Conservation (phyloP, 345 rosid species). For the Hypericum perforatum region DNA sequence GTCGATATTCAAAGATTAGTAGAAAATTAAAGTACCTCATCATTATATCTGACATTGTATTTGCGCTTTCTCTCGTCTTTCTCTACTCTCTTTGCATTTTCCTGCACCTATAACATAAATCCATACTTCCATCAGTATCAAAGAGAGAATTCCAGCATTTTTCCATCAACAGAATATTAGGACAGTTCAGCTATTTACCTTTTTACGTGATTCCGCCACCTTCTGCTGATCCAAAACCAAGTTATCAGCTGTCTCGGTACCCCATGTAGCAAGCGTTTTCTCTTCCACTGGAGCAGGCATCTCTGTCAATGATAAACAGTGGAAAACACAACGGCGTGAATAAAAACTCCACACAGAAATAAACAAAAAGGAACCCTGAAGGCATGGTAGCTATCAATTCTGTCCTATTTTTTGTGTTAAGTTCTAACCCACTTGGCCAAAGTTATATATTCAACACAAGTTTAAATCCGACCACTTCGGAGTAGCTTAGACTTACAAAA, state of each 20-base stretch:
- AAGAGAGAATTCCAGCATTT: background rate
- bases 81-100: constrained; percentile 32
- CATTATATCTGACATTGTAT: constrained; percentile 42
- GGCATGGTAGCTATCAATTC: too few species aligned
- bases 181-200: constrained; percentile 22
- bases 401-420: too few species aligned
- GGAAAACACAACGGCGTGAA: constrained; percentile 1
- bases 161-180: background rate
- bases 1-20: too few species aligned
- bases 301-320: constrained; percentile 20
- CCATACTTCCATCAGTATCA: background rate
- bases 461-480: too few species aligned
- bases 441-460: too few species aligned
- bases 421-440: too few species aligned
- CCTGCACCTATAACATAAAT: constrained; percentile 15
- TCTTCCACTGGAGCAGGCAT: constrained; percentile 36
- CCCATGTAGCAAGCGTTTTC: constrained; percentile 70
- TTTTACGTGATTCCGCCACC: constrained; percentile 54
- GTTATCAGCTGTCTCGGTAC: constrained; percentile 59
- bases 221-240: constrained; percentile 51
- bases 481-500: background rate
- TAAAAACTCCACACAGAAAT: background rate
- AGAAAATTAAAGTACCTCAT: constrained; percentile 25
- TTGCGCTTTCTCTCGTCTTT: constrained; percentile 53
- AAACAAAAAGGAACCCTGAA: background rate